Base-by-base conservation (phyloP, 2,329 filamentous ascomycete species). In the Sporothrix humicola region DNA sequence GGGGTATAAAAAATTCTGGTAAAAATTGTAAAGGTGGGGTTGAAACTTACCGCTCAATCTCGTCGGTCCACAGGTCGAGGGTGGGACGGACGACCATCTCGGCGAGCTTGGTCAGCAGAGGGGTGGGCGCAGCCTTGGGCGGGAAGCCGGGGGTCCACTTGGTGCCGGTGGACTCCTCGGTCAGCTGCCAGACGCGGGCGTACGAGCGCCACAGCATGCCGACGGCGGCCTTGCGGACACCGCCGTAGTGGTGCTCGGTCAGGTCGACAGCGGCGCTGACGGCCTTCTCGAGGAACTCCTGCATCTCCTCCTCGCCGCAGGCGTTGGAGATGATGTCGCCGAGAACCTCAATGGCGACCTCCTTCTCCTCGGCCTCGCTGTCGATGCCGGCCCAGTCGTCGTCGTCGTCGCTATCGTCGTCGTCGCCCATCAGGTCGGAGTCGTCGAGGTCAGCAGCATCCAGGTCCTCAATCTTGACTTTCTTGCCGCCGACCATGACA, bases 181-280 rank as follows among this genome's bases (percentile, higher is more conserved):
- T 93, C 77, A 97, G 88, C 78, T 93, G 90, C 87, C 93, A 98
- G 58, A 98, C 90, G 80, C 94, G 94, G 75, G 94, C 93, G 80
- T 97, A 98, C 1, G 94, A 92, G 78, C 96, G 92, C 92, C 96
- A 98, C 31, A 98, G 87, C 10, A 95, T 98, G 78, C 93, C 91
- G 79, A 98, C 90, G 74, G 95, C 93, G 74, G 93, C 93, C 87
- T 97, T 97, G 78, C 96, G 92, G 79, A 97, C 94, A 76, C 95
- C 95, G 81, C 98, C 95, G 79, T 97, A 98, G 17, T 88, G 88
- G 85, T 98, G 95, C 80, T 97, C 93, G 61, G 92, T 90, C 71
- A 98, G 91, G 31, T 92, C 92, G 56, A 94, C 86, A 44, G 97
- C 89, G 76, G 90, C 90, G 82, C 94, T 92, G 75, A 99, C 89